Base-by-base conservation (phyloP, 176 grass and related monocot genomes). In the Echinochloa phyllopogon region DNA sequence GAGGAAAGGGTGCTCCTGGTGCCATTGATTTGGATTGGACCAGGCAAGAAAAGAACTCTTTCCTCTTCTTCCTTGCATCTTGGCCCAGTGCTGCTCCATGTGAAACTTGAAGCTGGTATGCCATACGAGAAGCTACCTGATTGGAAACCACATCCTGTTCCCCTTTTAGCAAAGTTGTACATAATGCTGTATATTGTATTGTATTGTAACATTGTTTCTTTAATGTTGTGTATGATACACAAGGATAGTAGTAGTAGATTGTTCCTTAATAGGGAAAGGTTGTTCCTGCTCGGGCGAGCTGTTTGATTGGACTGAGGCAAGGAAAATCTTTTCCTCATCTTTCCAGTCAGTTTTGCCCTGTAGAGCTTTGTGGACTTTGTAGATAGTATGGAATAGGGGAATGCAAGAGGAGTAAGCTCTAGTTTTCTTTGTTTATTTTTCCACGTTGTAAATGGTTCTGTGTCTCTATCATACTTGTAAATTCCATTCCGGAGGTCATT, bases 141-240 rank as follows among this genome's bases (percentile, higher is more conserved):
- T 71, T 59, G 25, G 75, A 86, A 69, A 51, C 29, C 21, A 38
- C 17, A 37, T 48, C 15, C 44, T 21, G 6, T 10, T 21, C 41
- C 25, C 4, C 42, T 21, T 29, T 48, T 14, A 3, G 27, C 29
- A 10, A 80, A 42, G 27, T 48, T 87, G 80, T 83, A 71, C 51
- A 82, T 44, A 52, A 11, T 83, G n/a, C 4, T 83, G 72, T 71
- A 73, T 74, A 77, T 77, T 49, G 24, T 82, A 69, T 48, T 64
- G 57, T 7, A 79, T 49, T 77, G 86, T 77, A 50, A 68, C 38
- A 6, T 21, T 20, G 14, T 49, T 60, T 60, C 4, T 56, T 3
- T 39, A 55, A 23, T 44, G 42, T 66, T 47, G 15, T 65, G 68
- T 48, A 48, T 24, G 4, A 52, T 36, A 49, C 24, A 51, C 27